phyloP scores from a whole-genome alignment of 176 grass and related monocot species.

The Leersia perrieri region DNA sequence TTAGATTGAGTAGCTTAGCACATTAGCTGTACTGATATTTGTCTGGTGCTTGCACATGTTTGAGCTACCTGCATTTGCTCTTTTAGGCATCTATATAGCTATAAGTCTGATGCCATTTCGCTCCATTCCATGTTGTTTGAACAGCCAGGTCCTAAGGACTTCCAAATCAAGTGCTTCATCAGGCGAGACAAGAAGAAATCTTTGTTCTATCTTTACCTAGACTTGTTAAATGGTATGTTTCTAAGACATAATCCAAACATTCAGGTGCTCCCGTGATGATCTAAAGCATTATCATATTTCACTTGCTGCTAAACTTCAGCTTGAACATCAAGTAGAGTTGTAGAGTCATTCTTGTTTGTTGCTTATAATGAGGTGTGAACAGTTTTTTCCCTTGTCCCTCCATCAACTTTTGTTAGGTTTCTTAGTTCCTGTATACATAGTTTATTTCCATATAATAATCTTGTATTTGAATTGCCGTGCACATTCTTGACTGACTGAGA shows the following conservation, averaged over 20 bases:
- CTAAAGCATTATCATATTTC: not conserved
- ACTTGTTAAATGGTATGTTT: slow-evolving; percentile 50
- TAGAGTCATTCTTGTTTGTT: not conserved
- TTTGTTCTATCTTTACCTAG: slow-evolving; percentile 55
- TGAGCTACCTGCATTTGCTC: not conserved
- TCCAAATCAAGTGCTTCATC: slow-evolving; percentile 60
- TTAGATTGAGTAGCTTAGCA: not conserved
- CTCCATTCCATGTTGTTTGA: slow-evolving; percentile 18
- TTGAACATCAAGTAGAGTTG: not conserved
- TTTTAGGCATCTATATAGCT: not conserved
- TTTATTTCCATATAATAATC: not conserved
- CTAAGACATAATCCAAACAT: not conserved
- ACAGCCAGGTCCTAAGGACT: slow-evolving; percentile 59
- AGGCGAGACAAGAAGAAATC: slow-evolving; percentile 63
- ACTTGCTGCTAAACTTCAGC: not conserved
- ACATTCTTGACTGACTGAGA: not conserved
- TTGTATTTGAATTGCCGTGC: not conserved
- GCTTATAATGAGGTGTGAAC: not conserved
- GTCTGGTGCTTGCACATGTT: not conserved
- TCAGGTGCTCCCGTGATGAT: not conserved
- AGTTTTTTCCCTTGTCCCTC: not conserved
- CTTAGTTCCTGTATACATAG: not conserved
- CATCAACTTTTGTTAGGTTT: not conserved
- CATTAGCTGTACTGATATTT: not conserved
- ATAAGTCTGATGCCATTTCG: not conserved